phyloP scores from a whole-genome alignment of 2,329 filamentous ascomycete genomes.

The Paramyrothecium roridum region DNA sequence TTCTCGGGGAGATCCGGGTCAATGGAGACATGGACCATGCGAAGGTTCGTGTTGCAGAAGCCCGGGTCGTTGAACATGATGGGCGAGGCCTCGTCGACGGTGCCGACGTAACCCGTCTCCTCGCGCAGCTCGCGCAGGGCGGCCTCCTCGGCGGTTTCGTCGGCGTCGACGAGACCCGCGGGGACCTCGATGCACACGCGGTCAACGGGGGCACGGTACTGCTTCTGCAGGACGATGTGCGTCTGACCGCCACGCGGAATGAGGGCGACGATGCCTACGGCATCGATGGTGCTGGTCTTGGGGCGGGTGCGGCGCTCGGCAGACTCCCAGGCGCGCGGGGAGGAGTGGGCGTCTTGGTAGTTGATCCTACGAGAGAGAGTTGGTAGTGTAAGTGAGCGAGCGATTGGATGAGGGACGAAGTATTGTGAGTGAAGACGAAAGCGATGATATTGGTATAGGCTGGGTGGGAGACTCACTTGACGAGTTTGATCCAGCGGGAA shows the following conservation, averaged over 20 bases:
- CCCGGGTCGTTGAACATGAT: constrained; percentile 66
- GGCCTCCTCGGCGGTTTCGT: constrained; percentile 58
- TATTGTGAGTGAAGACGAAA: background rate
- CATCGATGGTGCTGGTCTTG: constrained; percentile 60
- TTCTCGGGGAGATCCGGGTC: constrained; percentile 69
- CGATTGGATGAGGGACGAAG: constrained; percentile 1
- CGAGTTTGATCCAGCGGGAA: constrained; percentile 58
- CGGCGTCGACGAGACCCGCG: constrained; percentile 60
- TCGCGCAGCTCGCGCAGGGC: constrained; percentile 63
- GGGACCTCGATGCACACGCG: constrained; percentile 61
- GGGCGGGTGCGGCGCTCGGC: constrained; percentile 69
- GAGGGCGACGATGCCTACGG: constrained; percentile 70
- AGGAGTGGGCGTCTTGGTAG: constrained; percentile 62
- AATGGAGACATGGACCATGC: constrained; percentile 70
- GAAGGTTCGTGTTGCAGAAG: constrained; percentile 65
- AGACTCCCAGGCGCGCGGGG: constrained; percentile 65
- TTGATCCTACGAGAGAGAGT: constrained; percentile 42
- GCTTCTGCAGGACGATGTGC: constrained; percentile 63
- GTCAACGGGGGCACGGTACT: constrained; percentile 61
- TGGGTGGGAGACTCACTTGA: constrained; percentile 41
- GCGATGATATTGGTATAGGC: background rate
- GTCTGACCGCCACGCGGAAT: constrained; percentile 50
- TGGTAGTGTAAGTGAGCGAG: constrained; percentile 7
- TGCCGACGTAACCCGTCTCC: constrained; percentile 64
- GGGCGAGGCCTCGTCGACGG: constrained; percentile 53